A percentile compares a stretch with the other conserved stretches of the same genome.
phyloP scores from a whole-genome alignment of 2,329 filamentous ascomycete genomes.

The Scedosporium boydii region DNA sequence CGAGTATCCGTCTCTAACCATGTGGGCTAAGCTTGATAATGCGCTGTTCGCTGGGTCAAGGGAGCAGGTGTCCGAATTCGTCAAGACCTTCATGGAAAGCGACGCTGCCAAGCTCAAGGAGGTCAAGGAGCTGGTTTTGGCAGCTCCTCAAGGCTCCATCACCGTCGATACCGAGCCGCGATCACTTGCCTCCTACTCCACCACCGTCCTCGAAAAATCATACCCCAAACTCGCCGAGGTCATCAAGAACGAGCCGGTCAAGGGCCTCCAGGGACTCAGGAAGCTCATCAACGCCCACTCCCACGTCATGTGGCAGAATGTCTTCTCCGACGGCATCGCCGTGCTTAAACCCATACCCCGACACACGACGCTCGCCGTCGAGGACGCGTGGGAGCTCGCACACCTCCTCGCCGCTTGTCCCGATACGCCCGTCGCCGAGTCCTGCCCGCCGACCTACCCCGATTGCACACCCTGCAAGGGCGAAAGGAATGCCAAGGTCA shows the following conservation, averaged over 20 bases:
- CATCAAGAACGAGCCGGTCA: constrained; percentile 44
- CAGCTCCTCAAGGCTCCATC: constrained; percentile 51
- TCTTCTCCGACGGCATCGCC: constrained; percentile 66
- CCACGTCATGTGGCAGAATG: constrained; percentile 74
- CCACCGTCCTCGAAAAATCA: constrained; percentile 47
- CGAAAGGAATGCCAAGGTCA: constrained; percentile 54
- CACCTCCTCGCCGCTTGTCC: constrained; percentile 68
- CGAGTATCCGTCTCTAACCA: constrained; percentile 62
- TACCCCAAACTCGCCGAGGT: constrained; percentile 61
- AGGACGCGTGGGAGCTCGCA: constrained; percentile 63
- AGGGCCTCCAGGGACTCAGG: constrained; percentile 57
- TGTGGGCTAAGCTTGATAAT: constrained; percentile 61
- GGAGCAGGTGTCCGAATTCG: constrained; percentile 50
- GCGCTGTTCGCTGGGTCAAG: constrained; percentile 66
- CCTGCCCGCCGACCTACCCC: constrained; percentile 73
- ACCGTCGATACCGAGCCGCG: constrained; percentile 53
- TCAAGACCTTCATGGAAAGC: constrained; percentile 50
- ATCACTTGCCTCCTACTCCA: constrained; percentile 70
- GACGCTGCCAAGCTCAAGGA: constrained; percentile 42
- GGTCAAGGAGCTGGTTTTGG: constrained; percentile 54
- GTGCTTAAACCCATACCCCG: constrained; percentile 71
- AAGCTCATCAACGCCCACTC: constrained; percentile 76
- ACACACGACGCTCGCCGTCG: constrained; percentile 64
- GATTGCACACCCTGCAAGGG: constrained; percentile 67
- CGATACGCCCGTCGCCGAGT: constrained; percentile 58